phyloP scores from a whole-genome alignment of 768 basidiomycete species.

The Suillus placidus region DNA sequence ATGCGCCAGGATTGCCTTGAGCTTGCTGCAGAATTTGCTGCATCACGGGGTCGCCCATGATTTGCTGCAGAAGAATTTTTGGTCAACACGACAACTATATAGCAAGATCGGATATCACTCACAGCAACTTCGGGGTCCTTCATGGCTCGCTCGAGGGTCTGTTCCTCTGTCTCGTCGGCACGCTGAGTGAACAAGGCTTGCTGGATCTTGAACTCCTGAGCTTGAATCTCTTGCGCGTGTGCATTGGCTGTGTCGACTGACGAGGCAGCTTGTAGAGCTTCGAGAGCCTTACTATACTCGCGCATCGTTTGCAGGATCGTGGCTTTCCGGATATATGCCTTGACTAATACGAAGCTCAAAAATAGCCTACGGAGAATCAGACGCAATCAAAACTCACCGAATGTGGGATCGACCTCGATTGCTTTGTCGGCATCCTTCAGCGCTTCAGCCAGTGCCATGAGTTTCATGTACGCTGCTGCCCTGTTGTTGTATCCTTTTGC shows the following conservation, averaged over 20 bases:
- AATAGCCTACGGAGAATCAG: background rate
- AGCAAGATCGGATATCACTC: constrained; percentile 35
- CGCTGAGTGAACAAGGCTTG: constrained; percentile 79
- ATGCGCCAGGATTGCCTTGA: constrained; percentile 82
- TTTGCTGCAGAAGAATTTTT: constrained; percentile 48
- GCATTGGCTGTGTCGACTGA: constrained; percentile 81
- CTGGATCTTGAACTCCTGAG: constrained; percentile 79
- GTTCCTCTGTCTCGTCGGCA: constrained; percentile 85
- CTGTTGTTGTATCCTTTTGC: constrained; percentile 96
- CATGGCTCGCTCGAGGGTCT: constrained; percentile 94
- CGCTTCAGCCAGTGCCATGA: constrained; percentile 91
- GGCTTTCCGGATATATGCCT: constrained; percentile 94
- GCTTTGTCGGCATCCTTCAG: constrained; percentile 95
- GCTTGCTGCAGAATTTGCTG: constrained; percentile 94
- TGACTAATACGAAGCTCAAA: constrained; percentile 49
- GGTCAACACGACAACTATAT: constrained; percentile 9
- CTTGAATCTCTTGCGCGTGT: constrained; percentile 81
- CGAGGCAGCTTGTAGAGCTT: constrained; percentile 76
- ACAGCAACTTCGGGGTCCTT: constrained; percentile 95
- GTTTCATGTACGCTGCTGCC: constrained; percentile 96
- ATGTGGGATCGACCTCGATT: constrained; percentile 86
- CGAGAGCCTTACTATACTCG: constrained; percentile 85
- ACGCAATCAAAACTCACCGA: constrained; percentile 52
- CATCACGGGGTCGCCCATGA: constrained; percentile 92
- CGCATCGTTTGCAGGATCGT: constrained; percentile 88